A percentile compares a stretch with the other conserved stretches of the same genome.
phyloP scores from a whole-genome alignment of 2,329 filamentous ascomycete species.

The Oidium heveae region DNA sequence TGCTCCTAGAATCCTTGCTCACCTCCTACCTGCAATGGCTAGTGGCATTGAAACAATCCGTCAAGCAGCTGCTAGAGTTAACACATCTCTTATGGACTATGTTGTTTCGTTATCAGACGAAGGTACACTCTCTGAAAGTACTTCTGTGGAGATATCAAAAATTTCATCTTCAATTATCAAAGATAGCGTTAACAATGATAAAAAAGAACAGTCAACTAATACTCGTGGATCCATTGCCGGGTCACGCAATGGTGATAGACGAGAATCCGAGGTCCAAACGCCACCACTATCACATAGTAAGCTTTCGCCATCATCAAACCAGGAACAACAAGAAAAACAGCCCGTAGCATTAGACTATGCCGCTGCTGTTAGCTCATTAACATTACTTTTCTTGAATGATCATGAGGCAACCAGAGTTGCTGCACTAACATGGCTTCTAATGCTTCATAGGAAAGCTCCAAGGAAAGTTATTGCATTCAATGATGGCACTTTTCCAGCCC shows the following conservation, averaged over 20 bases:
- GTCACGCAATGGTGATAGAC: conserved; percentile 23
- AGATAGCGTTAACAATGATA: conserved; percentile 11
- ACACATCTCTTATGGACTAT: conserved; percentile 76
- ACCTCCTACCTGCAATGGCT: conserved; percentile 82
- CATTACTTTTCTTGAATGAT: conserved; percentile 81
- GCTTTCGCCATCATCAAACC: conserved; percentile 10
- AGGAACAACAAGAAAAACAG: conserved; percentile 21
- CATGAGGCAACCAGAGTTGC: conserved; percentile 89
- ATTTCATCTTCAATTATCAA: conserved; percentile 18
- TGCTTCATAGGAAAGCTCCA: conserved; percentile 89
- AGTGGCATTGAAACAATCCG: conserved; percentile 76
- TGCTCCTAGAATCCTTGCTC: conserved; percentile 72
- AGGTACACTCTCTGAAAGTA: conserved; percentile 17
- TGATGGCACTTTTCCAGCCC: conserved; percentile 83
- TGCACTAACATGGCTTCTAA: conserved; percentile 85
- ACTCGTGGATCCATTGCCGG: conserved; percentile 16
- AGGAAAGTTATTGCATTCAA: conserved; percentile 86
- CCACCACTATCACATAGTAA: conserved; percentile 16
- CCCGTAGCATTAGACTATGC: conserved; percentile 77
- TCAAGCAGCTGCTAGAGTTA: conserved; percentile 69
- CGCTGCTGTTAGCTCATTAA: conserved; percentile 78
- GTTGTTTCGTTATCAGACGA: conserved; percentile 71
- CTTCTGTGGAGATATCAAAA: conserved; percentile 16
- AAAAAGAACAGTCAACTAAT: conserved; percentile 12
- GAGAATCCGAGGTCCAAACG: conserved; percentile 26